Evolutionary conservation across 306 rosid species (phyloP).

Genomic region (Macrotyloma uniflorum): DNA sequence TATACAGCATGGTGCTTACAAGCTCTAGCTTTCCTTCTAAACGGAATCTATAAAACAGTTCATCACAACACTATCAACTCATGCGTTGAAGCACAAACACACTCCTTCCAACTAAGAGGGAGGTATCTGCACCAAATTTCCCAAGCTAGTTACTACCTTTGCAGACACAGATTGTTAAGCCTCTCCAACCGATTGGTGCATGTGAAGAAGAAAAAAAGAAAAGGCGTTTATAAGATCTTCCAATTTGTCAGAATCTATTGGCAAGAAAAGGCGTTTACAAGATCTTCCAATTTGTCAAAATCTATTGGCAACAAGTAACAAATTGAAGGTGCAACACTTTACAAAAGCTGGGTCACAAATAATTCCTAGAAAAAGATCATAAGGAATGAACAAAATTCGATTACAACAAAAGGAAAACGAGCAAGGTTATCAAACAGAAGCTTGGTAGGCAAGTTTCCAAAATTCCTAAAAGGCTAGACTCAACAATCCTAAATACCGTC

Average conservation of each 20-base stretch:
- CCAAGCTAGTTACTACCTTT: not conserved
- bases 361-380: not conserved
- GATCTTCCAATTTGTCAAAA: not conserved
- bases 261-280: not conserved
- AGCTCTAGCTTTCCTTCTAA: not conserved
- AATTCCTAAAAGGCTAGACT: not conserved
- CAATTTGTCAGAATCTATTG: not conserved
- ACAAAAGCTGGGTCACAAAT: not conserved
- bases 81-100: not conserved
- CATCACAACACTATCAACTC: not conserved
- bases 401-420: not conserved
- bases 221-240: not conserved
- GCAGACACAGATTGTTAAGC: not conserved
- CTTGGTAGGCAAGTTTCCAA: not conserved
- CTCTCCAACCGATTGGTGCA: not conserved
- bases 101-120: not conserved
- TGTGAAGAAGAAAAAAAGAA: not conserved
- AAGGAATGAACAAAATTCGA: not conserved
- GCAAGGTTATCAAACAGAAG: not conserved
- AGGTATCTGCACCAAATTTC: not conserved
- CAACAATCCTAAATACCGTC: not conserved
- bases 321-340: not conserved
- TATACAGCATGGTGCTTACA: not conserved
- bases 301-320: not conserved
- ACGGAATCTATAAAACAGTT: not conserved